phyloP scores from a whole-genome alignment of 1,284 basidiomycete species.

The Caloboletus inedulis region DNA sequence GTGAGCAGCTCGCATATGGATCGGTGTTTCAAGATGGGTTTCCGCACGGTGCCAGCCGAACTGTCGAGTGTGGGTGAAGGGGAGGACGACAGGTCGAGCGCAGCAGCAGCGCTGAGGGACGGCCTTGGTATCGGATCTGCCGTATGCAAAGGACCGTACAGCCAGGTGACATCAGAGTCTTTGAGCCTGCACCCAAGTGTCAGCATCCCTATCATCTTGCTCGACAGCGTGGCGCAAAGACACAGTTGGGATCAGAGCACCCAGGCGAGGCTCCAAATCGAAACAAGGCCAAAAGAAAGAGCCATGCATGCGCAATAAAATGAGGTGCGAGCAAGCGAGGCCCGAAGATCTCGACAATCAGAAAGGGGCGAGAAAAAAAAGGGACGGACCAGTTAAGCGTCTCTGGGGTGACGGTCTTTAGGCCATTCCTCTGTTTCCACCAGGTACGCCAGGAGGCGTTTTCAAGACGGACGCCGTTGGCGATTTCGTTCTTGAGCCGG shows the following conservation, averaged over 20 bases:
- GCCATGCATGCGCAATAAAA: not conserved
- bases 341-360: conserved; percentile 4
- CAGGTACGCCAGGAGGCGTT: conserved; percentile 99
- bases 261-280: not conserved
- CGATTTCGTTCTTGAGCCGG: conserved; percentile 96
- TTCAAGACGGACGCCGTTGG: conserved; percentile 92
- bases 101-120: conserved; percentile 27
- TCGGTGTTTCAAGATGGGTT: conserved; percentile 96
- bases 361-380: not conserved
- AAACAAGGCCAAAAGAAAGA: not conserved
- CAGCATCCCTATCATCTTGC: not conserved
- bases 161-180: conserved; percentile 98
- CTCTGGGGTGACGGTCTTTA: conserved; percentile 94
- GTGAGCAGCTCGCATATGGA: conserved; percentile 89
- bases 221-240: not conserved
- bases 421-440: conserved; percentile 98
- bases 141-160: conserved; percentile 95
- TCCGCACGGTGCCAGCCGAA: conserved; percentile 44
- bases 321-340: not conserved
- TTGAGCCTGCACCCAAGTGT: conserved; percentile 73
- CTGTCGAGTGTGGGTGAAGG: conserved; percentile 34
- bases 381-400: conserved; percentile 92
- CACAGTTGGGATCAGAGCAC: not conserved
- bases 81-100: conserved; percentile 36
- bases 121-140: conserved; percentile 57